Base-by-base conservation (phyloP, 495 filamentous ascomycete species). In the Astrothelium macrocarpum region DNA sequence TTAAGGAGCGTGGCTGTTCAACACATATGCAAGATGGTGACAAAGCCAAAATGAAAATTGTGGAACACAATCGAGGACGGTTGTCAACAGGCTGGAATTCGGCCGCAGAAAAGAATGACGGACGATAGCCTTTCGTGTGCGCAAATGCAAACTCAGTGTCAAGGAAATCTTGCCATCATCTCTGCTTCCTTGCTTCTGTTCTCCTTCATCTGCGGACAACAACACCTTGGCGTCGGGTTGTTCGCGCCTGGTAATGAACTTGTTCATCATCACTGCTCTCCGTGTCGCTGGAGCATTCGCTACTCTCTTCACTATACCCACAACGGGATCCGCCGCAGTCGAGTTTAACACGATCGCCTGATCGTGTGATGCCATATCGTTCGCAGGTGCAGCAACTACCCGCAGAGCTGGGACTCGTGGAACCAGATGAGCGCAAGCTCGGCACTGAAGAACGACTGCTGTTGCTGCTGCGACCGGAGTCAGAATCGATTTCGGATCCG, bases 281-380 rank as follows among this genome's bases (percentile, higher is more conserved):
- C 63, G 70, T 72, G 61, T 76, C 76, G 59, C 63, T 67, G 12
- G 67, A 73, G 65, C 74, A 85, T 73, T 86, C 83, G 66, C 86
- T 84, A 62, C 82, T 81, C 67, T 82, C 82, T 53, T 89, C 87
- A 49, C 81, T 80, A 78, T 88, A 92, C 64, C 88, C 88, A 75
- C 91, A 96, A 72, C 90, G 85, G 64, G 83, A 78, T 65, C 91
- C 91, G 53, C 90, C 90, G 70, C 91, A 96, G 82, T 96, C 91
- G 66, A 96, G 84, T 83, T 91, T 94, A 83, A 96, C 87, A 63
- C 90, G 84, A 72, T 91, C 87, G 65, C 91, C 91, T 78, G 85
- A 85, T 77, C 91, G 89, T 64, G 91, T 97, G 80, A 97, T 95
- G 62, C 91, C 91, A 79, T 94, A 97, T 79, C 91, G 90, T 70